A percentile compares a stretch with the other conserved stretches of the same genome.
Conservation (phyloP, 495 filamentous ascomycete species). For the Talaromyces liani region DNA sequence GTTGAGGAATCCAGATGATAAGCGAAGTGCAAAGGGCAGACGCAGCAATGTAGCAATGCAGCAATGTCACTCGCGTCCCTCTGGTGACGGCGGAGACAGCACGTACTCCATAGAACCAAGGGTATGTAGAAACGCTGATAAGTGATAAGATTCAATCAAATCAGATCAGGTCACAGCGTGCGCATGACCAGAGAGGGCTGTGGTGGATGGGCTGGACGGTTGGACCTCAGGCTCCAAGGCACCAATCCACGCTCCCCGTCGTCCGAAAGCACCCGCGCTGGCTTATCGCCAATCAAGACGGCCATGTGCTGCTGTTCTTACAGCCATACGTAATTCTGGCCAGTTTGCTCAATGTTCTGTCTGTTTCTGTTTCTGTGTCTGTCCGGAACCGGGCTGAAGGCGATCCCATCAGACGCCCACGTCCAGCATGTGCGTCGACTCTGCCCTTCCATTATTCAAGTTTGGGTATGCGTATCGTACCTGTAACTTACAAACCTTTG, state of each 20-base stretch:
- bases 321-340: too few relatives aligned
- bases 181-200: background rate
- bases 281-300: conserved; percentile 19
- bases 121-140: background rate
- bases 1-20: background rate
- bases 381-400: background rate
- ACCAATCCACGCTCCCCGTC: background rate
- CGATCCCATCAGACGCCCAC: too few relatives aligned
- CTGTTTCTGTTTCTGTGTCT: background rate
- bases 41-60: background rate
- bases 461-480: background rate
- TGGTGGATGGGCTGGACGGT: background rate
- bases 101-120: background rate
- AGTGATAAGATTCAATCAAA: background rate
- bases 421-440: conserved; percentile 5
- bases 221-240: background rate
- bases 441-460: background rate
- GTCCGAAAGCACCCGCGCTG: conserved; percentile 22
- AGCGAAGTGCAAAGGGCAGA: background rate
- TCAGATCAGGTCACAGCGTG: conserved; percentile 1
- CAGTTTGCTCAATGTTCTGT: background rate
- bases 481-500: background rate
- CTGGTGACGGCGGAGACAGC: background rate
- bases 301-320: conserved; percentile 12
- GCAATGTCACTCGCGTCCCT: background rate